These are phyloP conservation scores for Microbotryum lychnidis-dioicae DNA, from an alignment of 1,284 basidiomycete genomes.

Conservation along the genomic window DNA sequence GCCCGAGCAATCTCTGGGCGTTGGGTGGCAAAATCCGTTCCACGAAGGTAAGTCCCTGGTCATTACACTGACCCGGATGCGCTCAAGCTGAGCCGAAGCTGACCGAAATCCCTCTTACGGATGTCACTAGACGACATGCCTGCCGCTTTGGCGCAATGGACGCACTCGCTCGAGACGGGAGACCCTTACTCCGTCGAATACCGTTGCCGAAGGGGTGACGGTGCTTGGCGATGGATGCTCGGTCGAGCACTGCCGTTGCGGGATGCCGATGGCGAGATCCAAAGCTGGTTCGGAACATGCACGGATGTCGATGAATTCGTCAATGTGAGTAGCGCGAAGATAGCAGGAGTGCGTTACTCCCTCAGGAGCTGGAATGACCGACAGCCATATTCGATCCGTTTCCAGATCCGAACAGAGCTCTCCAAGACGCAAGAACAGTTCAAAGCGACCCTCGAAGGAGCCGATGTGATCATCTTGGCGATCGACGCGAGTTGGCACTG, in stretches of 20 bases:
- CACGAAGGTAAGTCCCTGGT: slow-evolving; percentile 24
- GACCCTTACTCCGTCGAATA: slow-evolving; percentile 40
- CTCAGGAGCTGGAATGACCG: background rate
- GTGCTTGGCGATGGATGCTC: slow-evolving; percentile 37
- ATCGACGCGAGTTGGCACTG: background rate
- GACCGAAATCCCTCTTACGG: no score
- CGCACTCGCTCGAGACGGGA: slow-evolving; percentile 39
- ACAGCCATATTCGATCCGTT: background rate
- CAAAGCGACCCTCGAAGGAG: slow-evolving; percentile 22
- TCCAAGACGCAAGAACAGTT: slow-evolving; percentile 27
- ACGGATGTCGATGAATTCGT: slow-evolving; percentile 30
- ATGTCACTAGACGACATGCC: slow-evolving; percentile 37
- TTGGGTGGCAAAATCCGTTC: slow-evolving; percentile 39
- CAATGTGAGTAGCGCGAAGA: slow-evolving; percentile 2
- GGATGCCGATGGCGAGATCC: slow-evolving; percentile 34
- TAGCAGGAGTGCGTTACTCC: background rate
- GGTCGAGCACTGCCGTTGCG: slow-evolving; percentile 37
- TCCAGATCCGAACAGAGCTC: slow-evolving; percentile 21
- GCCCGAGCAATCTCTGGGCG: slow-evolving; percentile 33
- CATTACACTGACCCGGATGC: background rate
- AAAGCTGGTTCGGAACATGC: slow-evolving; percentile 38
- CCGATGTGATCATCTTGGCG: slow-evolving; percentile 7
- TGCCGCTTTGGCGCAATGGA: slow-evolving; percentile 35
- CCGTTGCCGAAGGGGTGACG: slow-evolving; percentile 36
- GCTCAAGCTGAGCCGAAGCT: no score